A percentile compares a stretch with the other conserved stretches of the same genome.
These are phyloP conservation scores for Solanum pennellii DNA, from an alignment of 257 asterid genomes.

Conservation along the genomic window DNA sequence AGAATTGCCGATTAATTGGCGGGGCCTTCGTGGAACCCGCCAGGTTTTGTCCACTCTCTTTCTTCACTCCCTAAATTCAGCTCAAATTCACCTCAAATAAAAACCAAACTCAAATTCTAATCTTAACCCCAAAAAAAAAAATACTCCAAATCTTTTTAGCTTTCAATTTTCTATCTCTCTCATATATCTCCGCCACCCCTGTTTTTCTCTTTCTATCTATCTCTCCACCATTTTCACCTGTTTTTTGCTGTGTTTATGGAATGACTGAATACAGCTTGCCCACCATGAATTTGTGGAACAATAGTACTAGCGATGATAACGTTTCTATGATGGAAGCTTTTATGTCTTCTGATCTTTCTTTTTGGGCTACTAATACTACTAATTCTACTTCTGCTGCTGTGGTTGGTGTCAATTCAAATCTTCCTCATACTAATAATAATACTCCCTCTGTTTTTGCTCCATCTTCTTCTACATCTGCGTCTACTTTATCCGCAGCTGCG, in stretches of 20 bases:
- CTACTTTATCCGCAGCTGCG: slow-evolving; percentile 12
- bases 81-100: slow-evolving; percentile 36
- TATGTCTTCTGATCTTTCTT: slow-evolving; percentile 34
- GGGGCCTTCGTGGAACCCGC: slow-evolving; percentile 29
- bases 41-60: not conserved
- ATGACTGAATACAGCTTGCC: slow-evolving; percentile 11
- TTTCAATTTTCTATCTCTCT: not conserved
- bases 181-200: not conserved
- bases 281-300: slow-evolving; percentile 25
- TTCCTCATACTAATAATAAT: not conserved
- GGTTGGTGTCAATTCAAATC: not conserved
- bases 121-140: not conserved
- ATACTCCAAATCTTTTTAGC: not conserved
- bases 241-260: not conserved
- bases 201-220: not conserved
- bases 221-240: not conserved
- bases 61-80: slow-evolving; percentile 12
- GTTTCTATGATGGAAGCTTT: slow-evolving; percentile 29
- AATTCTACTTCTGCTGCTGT: not conserved
- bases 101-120: slow-evolving; percentile 16
- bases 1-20: slow-evolving; percentile 15
- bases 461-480: not conserved
- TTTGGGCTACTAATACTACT: slow-evolving; percentile 10
- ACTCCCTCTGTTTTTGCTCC: not conserved
- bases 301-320: slow-evolving; percentile 14